phyloP scores from a whole-genome alignment of 768 basidiomycete species.

The Mycena rebaudengoi region DNA sequence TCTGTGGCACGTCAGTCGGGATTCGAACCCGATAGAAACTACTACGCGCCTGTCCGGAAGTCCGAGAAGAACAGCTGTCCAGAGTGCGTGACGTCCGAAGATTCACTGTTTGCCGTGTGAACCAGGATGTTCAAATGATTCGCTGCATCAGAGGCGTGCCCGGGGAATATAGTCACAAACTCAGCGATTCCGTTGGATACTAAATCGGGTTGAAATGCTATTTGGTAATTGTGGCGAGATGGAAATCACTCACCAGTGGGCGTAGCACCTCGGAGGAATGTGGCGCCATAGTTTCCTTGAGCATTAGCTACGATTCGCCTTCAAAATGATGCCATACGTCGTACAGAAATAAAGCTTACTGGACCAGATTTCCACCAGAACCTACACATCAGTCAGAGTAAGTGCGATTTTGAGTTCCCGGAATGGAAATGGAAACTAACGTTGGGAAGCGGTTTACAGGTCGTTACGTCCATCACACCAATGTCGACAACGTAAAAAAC shows the following conservation, averaged over 20 bases:
- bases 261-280: slow-evolving; percentile 44
- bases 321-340: not conserved
- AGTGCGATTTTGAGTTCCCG: not conserved
- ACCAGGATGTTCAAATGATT: slow-evolving; percentile 48
- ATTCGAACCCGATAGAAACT: not conserved
- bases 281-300: slow-evolving; percentile 40
- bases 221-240: not conserved
- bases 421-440: not conserved
- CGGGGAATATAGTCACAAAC: slow-evolving; percentile 47
- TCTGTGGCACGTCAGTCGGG: slow-evolving; percentile 1
- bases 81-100: slow-evolving; percentile 38
- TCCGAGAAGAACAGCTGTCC: slow-evolving; percentile 53
- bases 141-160: slow-evolving; percentile 43
- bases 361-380: slow-evolving; percentile 50
- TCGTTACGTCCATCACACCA: slow-evolving; percentile 47
- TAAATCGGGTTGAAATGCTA: slow-evolving; percentile 22
- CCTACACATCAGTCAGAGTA: slow-evolving; percentile 14
- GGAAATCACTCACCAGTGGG: not conserved
- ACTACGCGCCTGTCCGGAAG: slow-evolving; percentile 34
- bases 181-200: slow-evolving; percentile 47
- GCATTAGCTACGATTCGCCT: slow-evolving; percentile 42
- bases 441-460: slow-evolving; percentile 48
- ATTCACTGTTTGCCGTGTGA: slow-evolving; percentile 34
- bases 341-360: slow-evolving; percentile 16
- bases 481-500: slow-evolving; percentile 47